phyloP scores from a whole-genome alignment of 179 eudicot genomes.

The Beta corolliflora region DNA sequence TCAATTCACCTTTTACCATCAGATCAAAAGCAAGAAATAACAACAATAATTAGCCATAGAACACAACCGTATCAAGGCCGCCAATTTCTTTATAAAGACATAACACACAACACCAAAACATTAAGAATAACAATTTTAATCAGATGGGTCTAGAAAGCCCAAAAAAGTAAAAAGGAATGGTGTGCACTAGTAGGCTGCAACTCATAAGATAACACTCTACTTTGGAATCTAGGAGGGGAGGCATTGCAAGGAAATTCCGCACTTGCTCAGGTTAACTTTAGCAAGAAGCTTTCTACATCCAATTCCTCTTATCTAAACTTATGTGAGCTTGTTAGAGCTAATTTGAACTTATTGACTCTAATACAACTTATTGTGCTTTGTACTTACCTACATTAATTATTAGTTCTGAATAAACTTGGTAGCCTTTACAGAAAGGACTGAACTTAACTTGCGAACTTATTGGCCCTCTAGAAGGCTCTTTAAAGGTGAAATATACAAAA shows the following conservation, averaged over 20 bases:
- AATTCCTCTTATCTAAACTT: background rate
- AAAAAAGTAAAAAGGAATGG: background rate
- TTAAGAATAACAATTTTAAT: background rate
- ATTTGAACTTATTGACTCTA: too few species aligned
- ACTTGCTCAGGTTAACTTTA: background rate
- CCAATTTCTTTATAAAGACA: background rate
- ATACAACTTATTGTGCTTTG: too few species aligned
- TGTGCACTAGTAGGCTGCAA: too few species aligned
- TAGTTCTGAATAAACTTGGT: too few species aligned
- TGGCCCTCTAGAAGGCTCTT: too few species aligned
- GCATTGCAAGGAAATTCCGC: background rate
- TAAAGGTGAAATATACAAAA: too few species aligned
- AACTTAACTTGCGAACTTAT: too few species aligned
- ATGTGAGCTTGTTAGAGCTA: too few species aligned
- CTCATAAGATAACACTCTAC: background rate
- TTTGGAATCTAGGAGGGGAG: background rate
- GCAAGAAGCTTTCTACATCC: background rate
- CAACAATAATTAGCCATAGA: background rate
- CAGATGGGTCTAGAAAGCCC: too few species aligned
- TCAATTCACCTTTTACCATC: conserved; percentile 57
- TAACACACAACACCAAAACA: background rate
- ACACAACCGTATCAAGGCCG: background rate
- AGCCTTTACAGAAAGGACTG: too few species aligned
- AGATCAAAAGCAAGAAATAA: conserved; percentile 1
- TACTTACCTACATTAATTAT: too few species aligned